phyloP scores from a whole-genome alignment of 768 basidiomycete genomes.

The Lactifluus pinguis region DNA sequence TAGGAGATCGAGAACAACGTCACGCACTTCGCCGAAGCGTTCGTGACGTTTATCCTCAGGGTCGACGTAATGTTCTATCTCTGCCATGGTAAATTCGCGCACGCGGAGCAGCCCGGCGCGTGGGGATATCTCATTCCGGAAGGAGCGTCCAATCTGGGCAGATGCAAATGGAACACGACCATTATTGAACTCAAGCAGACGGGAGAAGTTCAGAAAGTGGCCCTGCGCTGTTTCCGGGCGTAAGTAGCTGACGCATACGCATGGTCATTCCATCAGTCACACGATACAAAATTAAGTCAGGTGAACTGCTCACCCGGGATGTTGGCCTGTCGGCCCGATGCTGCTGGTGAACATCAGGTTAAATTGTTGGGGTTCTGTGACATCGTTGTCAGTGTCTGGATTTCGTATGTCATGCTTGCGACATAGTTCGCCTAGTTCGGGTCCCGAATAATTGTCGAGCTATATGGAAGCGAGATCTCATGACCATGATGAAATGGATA shows the following conservation, averaged over 20 bases:
- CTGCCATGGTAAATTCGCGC: conserved; percentile 98
- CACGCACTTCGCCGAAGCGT: conserved; percentile 73
- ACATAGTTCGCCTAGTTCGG: conserved; percentile 83
- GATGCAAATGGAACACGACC: conserved; percentile 94
- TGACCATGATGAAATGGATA: conserved; percentile 9
- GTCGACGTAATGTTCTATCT: conserved; percentile 99
- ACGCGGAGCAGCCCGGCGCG: conserved; percentile 94
- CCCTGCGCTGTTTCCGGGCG: conserved; percentile 98
- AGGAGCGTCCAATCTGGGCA: conserved; percentile 91
- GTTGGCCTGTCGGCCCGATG: conserved; percentile 95
- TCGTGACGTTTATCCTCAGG: conserved; percentile 83
- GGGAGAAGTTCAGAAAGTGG: conserved; percentile 97
- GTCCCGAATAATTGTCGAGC: conserved; percentile 92
- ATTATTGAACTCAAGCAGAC: conserved; percentile 97
- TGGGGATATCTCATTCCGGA: conserved; percentile 98
- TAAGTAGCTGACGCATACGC: conserved; percentile 51
- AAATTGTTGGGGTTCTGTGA: conserved; percentile 89
- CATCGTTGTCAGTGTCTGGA: conserved; percentile 88
- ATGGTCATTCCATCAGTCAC: background rate
- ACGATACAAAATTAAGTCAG: background rate
- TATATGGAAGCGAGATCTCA: conserved; percentile 25
- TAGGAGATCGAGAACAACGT: conserved; percentile 67
- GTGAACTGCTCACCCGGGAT: conserved; percentile 63
- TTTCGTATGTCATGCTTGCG: conserved; percentile 71
- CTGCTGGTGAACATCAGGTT: conserved; percentile 98